phyloP scores from a whole-genome alignment of 169 alveolate species.

The Cryptosporidium tyzzeri region DNA sequence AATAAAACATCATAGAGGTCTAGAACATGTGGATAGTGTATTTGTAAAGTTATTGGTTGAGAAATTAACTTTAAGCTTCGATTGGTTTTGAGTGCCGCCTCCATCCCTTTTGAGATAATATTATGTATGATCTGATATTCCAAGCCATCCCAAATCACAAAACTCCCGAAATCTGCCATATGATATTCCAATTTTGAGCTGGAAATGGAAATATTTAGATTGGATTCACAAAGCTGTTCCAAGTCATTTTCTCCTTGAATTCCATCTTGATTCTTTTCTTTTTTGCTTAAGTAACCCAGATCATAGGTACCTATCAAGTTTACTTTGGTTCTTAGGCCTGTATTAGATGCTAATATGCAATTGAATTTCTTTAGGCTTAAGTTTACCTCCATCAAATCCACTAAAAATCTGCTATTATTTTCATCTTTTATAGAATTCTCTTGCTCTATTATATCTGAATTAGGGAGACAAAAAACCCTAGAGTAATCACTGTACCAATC shows the following conservation, averaged over 20 bases:
- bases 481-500: conserved; percentile 25
- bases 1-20: background rate
- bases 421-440: background rate
- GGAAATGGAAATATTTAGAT: background rate
- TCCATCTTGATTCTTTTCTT: background rate
- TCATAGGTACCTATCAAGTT: background rate
- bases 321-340: background rate
- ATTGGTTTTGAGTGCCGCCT: background rate
- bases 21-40: conserved; percentile 21
- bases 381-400: background rate
- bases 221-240: background rate
- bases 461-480: background rate
- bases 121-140: conserved; percentile 35
- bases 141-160: conserved; percentile 25
- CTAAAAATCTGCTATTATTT: background rate
- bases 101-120: background rate
- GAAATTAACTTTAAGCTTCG: conserved; percentile 23
- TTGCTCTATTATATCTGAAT: background rate
- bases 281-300: background rate
- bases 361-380: background rate
- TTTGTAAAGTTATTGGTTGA: conserved; percentile 5
- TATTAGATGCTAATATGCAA: background rate
- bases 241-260: background rate
- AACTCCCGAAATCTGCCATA: conserved; percentile 2
- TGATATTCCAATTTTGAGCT: background rate